Evolutionary conservation across 2,329 filamentous ascomycete genomes (phyloP).

Genomic region (Arachnomyces sp.): DNA sequence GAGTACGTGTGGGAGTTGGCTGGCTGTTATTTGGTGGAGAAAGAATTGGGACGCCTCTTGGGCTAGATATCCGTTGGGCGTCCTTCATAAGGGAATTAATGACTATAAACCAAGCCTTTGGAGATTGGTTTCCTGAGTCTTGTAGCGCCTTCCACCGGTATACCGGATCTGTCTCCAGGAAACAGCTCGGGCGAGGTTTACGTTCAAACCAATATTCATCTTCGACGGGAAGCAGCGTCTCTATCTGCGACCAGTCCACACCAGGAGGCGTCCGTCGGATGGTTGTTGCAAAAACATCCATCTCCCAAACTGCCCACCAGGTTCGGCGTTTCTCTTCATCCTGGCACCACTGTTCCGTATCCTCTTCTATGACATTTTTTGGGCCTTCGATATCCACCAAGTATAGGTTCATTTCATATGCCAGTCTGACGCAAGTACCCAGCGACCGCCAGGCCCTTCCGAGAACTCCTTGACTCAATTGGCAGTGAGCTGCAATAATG

Average conservation of each 20-base stretch:
- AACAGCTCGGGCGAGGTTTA: conserved; percentile 16
- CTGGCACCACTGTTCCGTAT: conserved; percentile 15
- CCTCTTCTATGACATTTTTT: conserved; percentile 4
- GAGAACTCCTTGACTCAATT: conserved; percentile 28
- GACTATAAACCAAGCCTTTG: conserved; percentile 33
- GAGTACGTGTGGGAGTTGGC: neutral
- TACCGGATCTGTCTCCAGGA: conserved; percentile 23
- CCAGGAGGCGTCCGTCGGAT: conserved; percentile 31
- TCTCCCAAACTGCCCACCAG: conserved; percentile 38
- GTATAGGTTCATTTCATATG: conserved; percentile 31
- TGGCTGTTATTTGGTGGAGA: neutral
- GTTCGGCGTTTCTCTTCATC: conserved; percentile 31
- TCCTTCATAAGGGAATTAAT: conserved; percentile 34
- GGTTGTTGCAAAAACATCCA: conserved; percentile 36
- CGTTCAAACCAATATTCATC: conserved; percentile 28
- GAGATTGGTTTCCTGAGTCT: conserved; percentile 23
- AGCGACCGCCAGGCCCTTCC: conserved; percentile 30
- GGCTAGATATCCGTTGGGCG: conserved; percentile 27
- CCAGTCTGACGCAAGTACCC: conserved; percentile 20
- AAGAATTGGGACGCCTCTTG: conserved; percentile 14
- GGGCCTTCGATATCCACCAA: conserved; percentile 14
- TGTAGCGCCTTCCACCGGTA: conserved; percentile 26
- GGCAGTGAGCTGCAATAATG: conserved; percentile 27
- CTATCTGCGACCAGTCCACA: conserved; percentile 29
- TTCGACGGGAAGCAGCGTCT: conserved; percentile 28